phyloP scores from a whole-genome alignment of 441 rosid genomes.

The Hura crepitans region DNA sequence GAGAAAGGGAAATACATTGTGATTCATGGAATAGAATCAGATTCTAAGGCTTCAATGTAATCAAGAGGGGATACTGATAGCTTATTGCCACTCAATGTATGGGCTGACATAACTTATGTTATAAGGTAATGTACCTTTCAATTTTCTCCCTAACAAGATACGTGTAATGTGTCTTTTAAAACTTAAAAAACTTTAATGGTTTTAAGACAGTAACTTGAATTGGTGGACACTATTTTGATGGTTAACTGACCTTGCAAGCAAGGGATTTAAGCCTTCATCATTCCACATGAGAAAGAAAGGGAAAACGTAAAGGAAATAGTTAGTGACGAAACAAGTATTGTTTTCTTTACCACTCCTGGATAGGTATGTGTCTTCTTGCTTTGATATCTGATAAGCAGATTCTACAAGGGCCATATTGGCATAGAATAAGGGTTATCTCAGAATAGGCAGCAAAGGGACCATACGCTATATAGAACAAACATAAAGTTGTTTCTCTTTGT shows the following conservation, averaged over 20 bases:
- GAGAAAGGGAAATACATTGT: constrained; percentile 77
- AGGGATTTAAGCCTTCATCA: constrained; percentile 74
- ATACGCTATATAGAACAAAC: background rate
- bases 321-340: constrained; percentile 57
- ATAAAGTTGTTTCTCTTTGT: background rate
- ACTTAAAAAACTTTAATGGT: background rate
- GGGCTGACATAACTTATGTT: constrained; percentile 60
- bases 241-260: constrained; percentile 27
- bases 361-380: constrained; percentile 44
- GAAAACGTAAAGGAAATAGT: constrained; percentile 76
- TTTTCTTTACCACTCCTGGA: constrained; percentile 87
- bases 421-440: background rate
- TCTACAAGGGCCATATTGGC: too few species aligned
- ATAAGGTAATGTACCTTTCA: constrained; percentile 35
- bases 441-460: background rate
- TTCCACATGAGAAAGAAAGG: constrained; percentile 88
- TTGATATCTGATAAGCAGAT: background rate
- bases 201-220: background rate
- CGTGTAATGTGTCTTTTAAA: too few species aligned
- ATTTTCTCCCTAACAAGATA: background rate
- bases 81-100: constrained; percentile 58
- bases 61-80: constrained; percentile 76
- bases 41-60: constrained; percentile 91
- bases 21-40: constrained; percentile 87
- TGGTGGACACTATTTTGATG: background rate